Evolutionary conservation across 2,329 filamentous ascomycete genomes (phyloP), one percentile per base, ranked within the genome.

Genomic region (Orbilia quercus): DNA sequence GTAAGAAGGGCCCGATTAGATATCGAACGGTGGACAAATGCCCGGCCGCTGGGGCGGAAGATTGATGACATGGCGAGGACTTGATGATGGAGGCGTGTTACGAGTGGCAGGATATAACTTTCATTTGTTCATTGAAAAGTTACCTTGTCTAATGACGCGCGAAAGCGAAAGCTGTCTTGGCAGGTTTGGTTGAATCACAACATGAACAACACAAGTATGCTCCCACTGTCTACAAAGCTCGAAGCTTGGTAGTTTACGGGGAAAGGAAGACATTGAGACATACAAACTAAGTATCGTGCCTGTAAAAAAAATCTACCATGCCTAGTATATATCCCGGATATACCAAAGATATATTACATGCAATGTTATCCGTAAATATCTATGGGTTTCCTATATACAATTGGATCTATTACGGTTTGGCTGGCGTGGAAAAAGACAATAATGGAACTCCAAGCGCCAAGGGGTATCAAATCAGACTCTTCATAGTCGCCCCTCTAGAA

Each of bases 11-110:
- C 38, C 11, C 53, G 53, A 34, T 25, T 42, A 18, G 51, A 34
- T n/a, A 42, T 38, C 16, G 59, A 16, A 40, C 50, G 34, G 51
- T 36, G 36, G 34, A 28, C 34, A 36, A 71, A 58, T 14, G 59
- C 60, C 59, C 67, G 59, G 16, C 20, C 25, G 40, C 42, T 38
- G 14, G 67, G 59, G 25, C 60, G 59, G 7, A 40, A 34, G 25
- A 72, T 51, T 34, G 59, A 58, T 14, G 51, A 34, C 67, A 72
- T 72, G 25, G 36, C 54, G 25, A 44, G 28, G 45, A 45, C 28
- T 7, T 40, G 14, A 38, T 34, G 42, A 38, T 47, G 36, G 20
- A 31, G 50, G 50, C 23, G 48, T 34, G 48, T 9, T 58, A 16
- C 7, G 42, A 47, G 16, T 60, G 34, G 45, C 23, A 7, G 6